These are phyloP conservation scores for Aspergillus proliferans DNA, from an alignment of 2,329 filamentous ascomycete species.

Conservation along the genomic window DNA sequence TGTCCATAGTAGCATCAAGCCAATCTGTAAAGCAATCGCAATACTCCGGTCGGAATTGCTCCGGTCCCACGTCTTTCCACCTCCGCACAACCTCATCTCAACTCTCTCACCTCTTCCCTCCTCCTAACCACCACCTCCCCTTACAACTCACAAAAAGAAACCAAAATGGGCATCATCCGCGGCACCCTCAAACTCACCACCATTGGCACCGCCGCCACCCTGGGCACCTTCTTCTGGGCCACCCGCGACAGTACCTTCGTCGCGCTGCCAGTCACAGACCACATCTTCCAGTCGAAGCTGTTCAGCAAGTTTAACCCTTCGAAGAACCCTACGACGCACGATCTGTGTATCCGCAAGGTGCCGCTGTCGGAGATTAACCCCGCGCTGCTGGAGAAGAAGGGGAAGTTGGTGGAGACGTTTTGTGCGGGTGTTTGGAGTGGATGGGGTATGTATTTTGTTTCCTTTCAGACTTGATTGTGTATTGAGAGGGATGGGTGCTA, in stretches of 20 bases:
- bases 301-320: slow-evolving; percentile 58
- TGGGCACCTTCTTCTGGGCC: slow-evolving; percentile 49
- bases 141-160: background rate
- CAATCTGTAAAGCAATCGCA: no score
- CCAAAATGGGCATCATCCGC: slow-evolving; percentile 50
- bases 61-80: background rate
- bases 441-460: slow-evolving; percentile 45
- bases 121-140: background rate
- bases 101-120: background rate
- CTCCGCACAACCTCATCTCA: background rate
- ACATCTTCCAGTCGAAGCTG: slow-evolving; percentile 55
- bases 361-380: slow-evolving; percentile 59
- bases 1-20: background rate
- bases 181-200: slow-evolving; percentile 40
- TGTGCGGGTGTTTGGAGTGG: slow-evolving; percentile 63
- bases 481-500: background rate
- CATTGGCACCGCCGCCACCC: slow-evolving; percentile 44
- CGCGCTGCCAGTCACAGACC: slow-evolving; percentile 52
- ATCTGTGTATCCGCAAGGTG: slow-evolving; percentile 58
- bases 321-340: slow-evolving; percentile 57
- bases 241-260: slow-evolving; percentile 52
- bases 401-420: slow-evolving; percentile 58
- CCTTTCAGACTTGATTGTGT: background rate
- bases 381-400: slow-evolving; percentile 56
- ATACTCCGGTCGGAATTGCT: background rate